phyloP scores from a whole-genome alignment of 2,329 filamentous ascomycete genomes.

The Aspergillus transmontanensis region DNA sequence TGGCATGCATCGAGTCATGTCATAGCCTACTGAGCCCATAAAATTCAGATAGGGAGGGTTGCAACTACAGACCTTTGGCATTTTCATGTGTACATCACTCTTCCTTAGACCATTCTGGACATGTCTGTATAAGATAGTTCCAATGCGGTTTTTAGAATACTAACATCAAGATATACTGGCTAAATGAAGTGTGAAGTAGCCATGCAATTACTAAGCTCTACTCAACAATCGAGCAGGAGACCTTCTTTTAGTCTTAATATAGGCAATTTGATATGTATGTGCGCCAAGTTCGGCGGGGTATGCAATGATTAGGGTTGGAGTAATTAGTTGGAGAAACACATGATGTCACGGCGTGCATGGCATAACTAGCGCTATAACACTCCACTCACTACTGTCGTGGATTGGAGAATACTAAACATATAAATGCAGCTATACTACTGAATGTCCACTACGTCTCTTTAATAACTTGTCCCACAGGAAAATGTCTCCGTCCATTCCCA shows the following conservation, averaged over 20 bases:
- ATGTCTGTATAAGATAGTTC: too few species aligned
- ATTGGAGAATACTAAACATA: too few species aligned
- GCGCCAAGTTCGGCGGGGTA: not conserved
- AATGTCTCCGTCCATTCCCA: not conserved
- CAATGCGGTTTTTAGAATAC: too few species aligned
- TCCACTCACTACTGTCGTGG: not conserved
- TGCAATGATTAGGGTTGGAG: not conserved
- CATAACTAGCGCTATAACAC: not conserved
- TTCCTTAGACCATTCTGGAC: too few species aligned
- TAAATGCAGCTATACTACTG: too few species aligned
- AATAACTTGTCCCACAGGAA: not conserved
- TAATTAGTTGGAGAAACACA: not conserved
- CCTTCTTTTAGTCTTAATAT: not conserved
- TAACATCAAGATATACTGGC: too few species aligned
- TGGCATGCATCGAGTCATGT: not conserved
- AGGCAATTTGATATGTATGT: not conserved
- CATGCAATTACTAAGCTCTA: too few species aligned
- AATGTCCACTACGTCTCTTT: not conserved
- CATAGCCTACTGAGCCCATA: not conserved
- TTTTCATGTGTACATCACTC: not conserved
- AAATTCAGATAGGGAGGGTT: not conserved
- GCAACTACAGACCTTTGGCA: not conserved
- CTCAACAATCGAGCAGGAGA: not conserved
- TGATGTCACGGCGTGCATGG: not conserved
- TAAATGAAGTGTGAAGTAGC: too few species aligned